Evolutionary conservation across 2,329 filamentous ascomycete species (phyloP).

Genomic region (Aphanocladium album): DNA sequence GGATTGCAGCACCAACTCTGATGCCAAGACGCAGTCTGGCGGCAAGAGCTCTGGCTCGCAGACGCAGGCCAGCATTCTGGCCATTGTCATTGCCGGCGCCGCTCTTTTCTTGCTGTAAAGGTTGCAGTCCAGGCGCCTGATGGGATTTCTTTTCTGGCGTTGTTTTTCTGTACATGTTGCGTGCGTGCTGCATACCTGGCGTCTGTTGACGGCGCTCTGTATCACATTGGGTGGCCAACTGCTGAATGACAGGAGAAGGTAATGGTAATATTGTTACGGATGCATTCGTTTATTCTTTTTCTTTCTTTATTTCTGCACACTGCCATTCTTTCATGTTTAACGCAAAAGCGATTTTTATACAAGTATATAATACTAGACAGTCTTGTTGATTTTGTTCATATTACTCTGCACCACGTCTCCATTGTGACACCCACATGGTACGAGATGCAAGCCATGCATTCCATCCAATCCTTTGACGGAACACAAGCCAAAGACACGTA

Average conservation of each 20-base stretch:
- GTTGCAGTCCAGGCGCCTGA: neutral
- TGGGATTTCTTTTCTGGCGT: neutral
- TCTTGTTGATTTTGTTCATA: neutral
- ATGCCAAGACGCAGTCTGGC: slow-evolving; percentile 5
- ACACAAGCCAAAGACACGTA: too few relatives aligned
- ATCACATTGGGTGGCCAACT: neutral
- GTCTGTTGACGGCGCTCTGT: neutral
- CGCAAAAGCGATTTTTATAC: neutral
- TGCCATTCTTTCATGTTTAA: neutral
- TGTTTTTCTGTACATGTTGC: neutral
- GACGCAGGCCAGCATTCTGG: slow-evolving; percentile 31
- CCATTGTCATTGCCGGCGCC: slow-evolving; percentile 32
- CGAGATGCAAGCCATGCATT: neutral
- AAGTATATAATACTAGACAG: slow-evolving; percentile 5
- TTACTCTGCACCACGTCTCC: neutral
- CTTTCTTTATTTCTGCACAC: neutral
- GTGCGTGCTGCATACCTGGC: neutral
- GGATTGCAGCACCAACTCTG: slow-evolving; percentile 27
- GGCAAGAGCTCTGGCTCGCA: slow-evolving; percentile 29
- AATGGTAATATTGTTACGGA: slow-evolving; percentile 4
- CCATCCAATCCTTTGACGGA: too few relatives aligned
- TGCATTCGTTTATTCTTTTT: neutral
- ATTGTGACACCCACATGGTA: neutral
- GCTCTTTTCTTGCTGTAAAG: slow-evolving; percentile 32
- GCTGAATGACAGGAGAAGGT: neutral